Percentiles rank a stretch among this genome's conserved stretches.
These are phyloP conservation scores for Takashimella tepidaria DNA, from an alignment of 1,284 basidiomycete species.

Conservation along the genomic window DNA sequence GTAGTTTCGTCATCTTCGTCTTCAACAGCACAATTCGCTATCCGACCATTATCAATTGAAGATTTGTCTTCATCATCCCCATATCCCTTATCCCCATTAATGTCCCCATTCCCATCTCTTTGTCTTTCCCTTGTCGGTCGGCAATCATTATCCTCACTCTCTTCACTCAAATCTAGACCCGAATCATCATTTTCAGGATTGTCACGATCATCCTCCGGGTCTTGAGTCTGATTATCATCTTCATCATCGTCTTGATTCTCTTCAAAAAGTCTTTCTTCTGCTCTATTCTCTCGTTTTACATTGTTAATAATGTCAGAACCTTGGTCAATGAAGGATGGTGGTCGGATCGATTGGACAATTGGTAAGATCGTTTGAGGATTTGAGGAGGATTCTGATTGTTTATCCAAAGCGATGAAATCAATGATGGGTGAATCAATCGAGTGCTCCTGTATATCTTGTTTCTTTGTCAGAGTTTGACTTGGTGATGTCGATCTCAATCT, in stretches of 20 bases:
- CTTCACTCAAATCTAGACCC: constrained; percentile 8
- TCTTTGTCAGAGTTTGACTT: background rate
- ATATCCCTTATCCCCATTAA: background rate
- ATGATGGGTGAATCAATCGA: too few species aligned
- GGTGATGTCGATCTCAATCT: background rate
- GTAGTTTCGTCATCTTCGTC: constrained; percentile 29
- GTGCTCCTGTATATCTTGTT: background rate
- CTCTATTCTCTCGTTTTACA: background rate
- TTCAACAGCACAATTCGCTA: too few species aligned
- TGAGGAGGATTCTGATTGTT: too few species aligned
- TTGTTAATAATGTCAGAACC: too few species aligned
- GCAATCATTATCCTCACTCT: too few species aligned
- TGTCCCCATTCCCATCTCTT: constrained; percentile 49
- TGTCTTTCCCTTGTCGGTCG: constrained; percentile 49
- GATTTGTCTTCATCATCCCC: background rate
- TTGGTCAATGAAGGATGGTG: too few species aligned
- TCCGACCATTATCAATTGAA: background rate
- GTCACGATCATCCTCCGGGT: constrained; percentile 13
- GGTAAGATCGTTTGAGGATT: too few species aligned
- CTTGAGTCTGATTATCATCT: constrained; percentile 14
- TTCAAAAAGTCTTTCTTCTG: background rate
- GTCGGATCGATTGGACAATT: too few species aligned
- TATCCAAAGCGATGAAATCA: too few species aligned
- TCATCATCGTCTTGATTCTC: constrained; percentile 16
- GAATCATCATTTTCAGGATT: constrained; percentile 17